phyloP scores from a whole-genome alignment of 2,329 filamentous ascomycete genomes.

The Pseudogymnoascus sp. region DNA sequence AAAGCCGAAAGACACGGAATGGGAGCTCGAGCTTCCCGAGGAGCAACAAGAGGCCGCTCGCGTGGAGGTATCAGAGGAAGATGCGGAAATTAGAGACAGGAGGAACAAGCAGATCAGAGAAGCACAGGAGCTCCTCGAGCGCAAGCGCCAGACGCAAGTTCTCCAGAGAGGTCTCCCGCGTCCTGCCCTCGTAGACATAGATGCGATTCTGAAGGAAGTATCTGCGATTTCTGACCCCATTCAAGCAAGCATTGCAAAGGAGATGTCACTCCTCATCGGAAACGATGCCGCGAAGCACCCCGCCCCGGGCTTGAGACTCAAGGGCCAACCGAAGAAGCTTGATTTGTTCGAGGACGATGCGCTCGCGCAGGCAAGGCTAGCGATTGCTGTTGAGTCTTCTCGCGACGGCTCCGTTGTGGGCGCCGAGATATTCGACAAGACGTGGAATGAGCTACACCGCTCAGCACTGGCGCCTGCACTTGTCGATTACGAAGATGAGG shows the following conservation, averaged over 20 bases:
- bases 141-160: constrained; percentile 81
- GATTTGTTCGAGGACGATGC: constrained; percentile 63
- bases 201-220: constrained; percentile 59
- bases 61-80: constrained; percentile 51
- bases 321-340: constrained; percentile 54
- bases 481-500: constrained; percentile 73
- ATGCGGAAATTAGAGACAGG: constrained; percentile 68
- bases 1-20: constrained; percentile 87
- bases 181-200: constrained; percentile 65
- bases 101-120: constrained; percentile 68
- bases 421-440: constrained; percentile 45
- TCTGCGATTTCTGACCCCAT: constrained; percentile 55
- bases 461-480: constrained; percentile 68
- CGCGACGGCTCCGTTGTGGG: constrained; percentile 44
- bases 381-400: constrained; percentile 51
- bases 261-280: constrained; percentile 73
- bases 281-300: constrained; percentile 74
- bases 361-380: constrained; percentile 68
- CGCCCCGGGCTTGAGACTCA: constrained; percentile 59
- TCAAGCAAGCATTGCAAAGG: constrained; percentile 65
- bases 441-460: constrained; percentile 48
- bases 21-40: constrained; percentile 87
- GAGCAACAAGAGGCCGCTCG: constrained; percentile 59
- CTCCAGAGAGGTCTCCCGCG: constrained; percentile 79
- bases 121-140: constrained; percentile 64